Percentiles rank a stretch among this genome's conserved stretches.
These are phyloP conservation scores for Hypsizygus ulmarius DNA, from an alignment of 1,284 basidiomycete genomes.

Conservation along the genomic window DNA sequence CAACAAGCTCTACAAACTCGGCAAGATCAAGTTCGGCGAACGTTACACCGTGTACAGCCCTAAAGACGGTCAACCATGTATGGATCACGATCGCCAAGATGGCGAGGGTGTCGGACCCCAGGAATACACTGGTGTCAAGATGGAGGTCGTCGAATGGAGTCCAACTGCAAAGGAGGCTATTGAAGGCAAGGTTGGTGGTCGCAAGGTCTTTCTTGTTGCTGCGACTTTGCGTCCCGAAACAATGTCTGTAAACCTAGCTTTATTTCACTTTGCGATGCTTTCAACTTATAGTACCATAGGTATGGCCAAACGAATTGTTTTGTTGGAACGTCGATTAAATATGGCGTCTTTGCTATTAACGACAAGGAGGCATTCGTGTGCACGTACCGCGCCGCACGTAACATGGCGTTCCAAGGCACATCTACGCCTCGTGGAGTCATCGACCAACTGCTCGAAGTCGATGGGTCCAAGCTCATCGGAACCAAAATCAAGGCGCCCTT, in stretches of 20 bases:
- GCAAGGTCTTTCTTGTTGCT: conserved; percentile 90
- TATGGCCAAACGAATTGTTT: conserved; percentile 99
- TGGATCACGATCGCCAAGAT: conserved; percentile 98
- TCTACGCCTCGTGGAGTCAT: conserved; percentile 70
- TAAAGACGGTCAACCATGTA: conserved; percentile 99
- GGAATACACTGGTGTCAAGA: conserved; percentile 95
- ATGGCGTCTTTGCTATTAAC: conserved; percentile 88
- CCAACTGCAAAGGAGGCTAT: conserved; percentile 59
- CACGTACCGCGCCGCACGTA: conserved; percentile 89
- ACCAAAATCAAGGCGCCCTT: conserved; percentile 91
- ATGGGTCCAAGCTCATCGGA: conserved; percentile 82
- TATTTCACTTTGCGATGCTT: conserved; percentile 8
- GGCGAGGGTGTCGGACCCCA: conserved; percentile 96
- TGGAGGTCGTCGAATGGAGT: conserved; percentile 88
- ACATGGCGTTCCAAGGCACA: conserved; percentile 96
- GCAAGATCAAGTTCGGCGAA: conserved; percentile 97
- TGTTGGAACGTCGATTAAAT: conserved; percentile 89
- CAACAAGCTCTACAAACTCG: conserved; percentile 85
- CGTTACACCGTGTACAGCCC: conserved; percentile 98
- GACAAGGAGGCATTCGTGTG: conserved; percentile 89
- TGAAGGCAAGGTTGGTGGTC: conserved; percentile 67
- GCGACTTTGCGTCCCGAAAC: conserved; percentile 97
- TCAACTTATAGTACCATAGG: conserved; percentile 40
- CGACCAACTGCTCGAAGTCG: conserved; percentile 72
- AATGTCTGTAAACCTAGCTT: conserved; percentile 56